Base-by-base conservation (phyloP, 225 moss, liverwort and hornwort genomes). In the Physcomitrellopsis africana region DNA sequence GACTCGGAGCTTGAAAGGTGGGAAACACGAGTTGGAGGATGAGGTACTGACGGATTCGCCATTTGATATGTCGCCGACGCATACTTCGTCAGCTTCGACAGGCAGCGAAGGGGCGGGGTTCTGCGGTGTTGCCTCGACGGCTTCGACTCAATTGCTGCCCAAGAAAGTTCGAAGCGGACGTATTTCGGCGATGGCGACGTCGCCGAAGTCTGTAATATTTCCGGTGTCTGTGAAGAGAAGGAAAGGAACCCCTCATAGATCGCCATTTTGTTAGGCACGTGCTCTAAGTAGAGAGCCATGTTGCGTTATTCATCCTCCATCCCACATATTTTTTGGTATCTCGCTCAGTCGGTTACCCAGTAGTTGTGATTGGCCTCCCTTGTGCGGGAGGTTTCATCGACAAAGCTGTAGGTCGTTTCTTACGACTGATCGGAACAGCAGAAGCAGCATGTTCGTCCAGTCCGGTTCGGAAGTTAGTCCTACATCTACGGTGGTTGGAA, bases 211-310 rank as follows among this genome's bases (percentile, higher is more conserved):
- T 64, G 93, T 91, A 82, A 89, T 93, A 74, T 73, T 86, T 51
- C 88, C 83, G 11, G 83, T 85, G 55, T 95, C 95, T 68, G 80
- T 83, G 51, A 95, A 99, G 85, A 84, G 99, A 76, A 90, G 99
- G 76, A 99, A 99, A 82, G 95, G 99, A 58, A 95, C 92, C 16
- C 99, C 99, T 26, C 95, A 93, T 75, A 86, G 99, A 85, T 95
- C 99, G 54, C 99, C 99, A 61, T 89, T 93, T 81, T 95, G 89
- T 77, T 94, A 85, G 80, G 74, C 61, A 63, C 65, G 49, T 74
- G 53, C 66, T 81, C 72, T 47, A 53, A 37, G 7, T 37, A 63
- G 67, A n/a, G 75, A 81, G 76, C 67, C 19, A 73, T 65, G 76
- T 70, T 32, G 71, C 82, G 64, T 72, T 75, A 55, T 79, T 65